These are phyloP conservation scores for Leptographium galeiforme DNA, from an alignment of 2,329 filamentous ascomycete genomes.

Conservation along the genomic window DNA sequence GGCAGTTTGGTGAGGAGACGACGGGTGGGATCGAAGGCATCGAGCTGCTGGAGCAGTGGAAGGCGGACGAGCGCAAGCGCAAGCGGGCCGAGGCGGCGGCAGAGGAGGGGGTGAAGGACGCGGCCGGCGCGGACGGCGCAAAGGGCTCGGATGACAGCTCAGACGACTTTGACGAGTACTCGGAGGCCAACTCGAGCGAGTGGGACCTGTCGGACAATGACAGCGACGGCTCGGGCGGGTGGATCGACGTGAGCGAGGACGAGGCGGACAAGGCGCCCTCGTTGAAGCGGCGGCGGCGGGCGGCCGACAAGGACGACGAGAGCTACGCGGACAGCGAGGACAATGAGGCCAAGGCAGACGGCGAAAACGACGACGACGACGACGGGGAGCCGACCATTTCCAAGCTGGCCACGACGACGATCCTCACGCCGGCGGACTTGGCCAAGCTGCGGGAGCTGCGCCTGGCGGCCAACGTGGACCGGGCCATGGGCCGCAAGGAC, in stretches of 20 bases:
- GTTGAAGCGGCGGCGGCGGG: conserved; percentile 47
- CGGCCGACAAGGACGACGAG: conserved; percentile 19
- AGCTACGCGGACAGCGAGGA: conserved; percentile 27
- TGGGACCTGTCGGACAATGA: conserved; percentile 51
- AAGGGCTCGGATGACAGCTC: conserved; percentile 46
- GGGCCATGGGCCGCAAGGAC: conserved; percentile 30
- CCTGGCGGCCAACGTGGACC: conserved; percentile 56
- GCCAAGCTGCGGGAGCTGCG: conserved; percentile 85
- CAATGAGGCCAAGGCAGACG: conserved; percentile 29
- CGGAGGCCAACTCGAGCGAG: conserved; percentile 36
- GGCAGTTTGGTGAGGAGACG: conserved; percentile 71
- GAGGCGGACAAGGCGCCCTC: conserved; percentile 65
- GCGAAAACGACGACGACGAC: conserved; percentile 29
- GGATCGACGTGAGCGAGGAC: conserved; percentile 82
- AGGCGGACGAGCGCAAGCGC: conserved; percentile 71
- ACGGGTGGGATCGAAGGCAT: conserved; percentile 78
- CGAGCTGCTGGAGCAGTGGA: conserved; percentile 84
- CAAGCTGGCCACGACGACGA: conserved; percentile 79
- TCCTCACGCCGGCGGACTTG: conserved; percentile 92
- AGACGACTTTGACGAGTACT: conserved; percentile 45
- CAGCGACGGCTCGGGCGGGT: conserved; percentile 65
- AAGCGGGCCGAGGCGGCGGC: conserved; percentile 50
- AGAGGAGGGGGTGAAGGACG: conserved; percentile 47
- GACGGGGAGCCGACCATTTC: conserved; percentile 38
- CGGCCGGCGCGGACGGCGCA: conserved; percentile 46